Base-by-base conservation (phyloP, 257 asterid genomes). In the Paulownia fortunei region DNA sequence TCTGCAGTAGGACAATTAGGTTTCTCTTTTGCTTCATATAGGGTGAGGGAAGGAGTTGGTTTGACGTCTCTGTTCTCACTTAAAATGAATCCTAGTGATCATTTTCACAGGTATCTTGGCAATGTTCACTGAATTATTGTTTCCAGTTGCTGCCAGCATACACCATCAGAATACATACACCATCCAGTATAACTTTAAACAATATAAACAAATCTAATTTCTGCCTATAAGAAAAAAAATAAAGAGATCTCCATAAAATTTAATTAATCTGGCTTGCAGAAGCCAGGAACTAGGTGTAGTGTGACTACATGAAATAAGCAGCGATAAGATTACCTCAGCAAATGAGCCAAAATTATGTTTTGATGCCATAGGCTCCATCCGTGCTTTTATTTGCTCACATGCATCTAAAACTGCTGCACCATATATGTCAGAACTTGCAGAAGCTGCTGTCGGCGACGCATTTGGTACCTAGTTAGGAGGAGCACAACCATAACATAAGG, bases 391-490 rank as follows among this genome's bases (percentile, higher is more conserved):
- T 86, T 95, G 98, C 76, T 93, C 94, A 62, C 99, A 95, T 19
- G 99, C 99, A 84, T 93, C 97, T 72, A 95, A 81, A 82, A 95
- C 99, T 75, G 99, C 99, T 5, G 98, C 98, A 58, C 99, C 99
- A 79, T 95, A 95, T 72, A 89, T 72, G 85, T 95, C 99, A 70
- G 99, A 95, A 84, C 99, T 95, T 61, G 99, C 99, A 81, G 99
- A 95, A 85, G 99, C 99, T 71, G 99, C 99, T 7, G 99, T 95
- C 24, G 99, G 98, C 8, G 99, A 93, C 34, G 99, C 90, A 90
- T 95, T 95, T 24, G 99, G 99, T 54, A 95, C 97, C 99, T 95
- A 77, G 46, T 74, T 67, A 54, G 54, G 46, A 47, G 37, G 42
- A 51, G 7, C 27, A 64, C 27, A 73, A 59, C 55, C 56, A 54